Conservation (phyloP, 106 monocot genomes). For the Acorus gramineus region DNA sequence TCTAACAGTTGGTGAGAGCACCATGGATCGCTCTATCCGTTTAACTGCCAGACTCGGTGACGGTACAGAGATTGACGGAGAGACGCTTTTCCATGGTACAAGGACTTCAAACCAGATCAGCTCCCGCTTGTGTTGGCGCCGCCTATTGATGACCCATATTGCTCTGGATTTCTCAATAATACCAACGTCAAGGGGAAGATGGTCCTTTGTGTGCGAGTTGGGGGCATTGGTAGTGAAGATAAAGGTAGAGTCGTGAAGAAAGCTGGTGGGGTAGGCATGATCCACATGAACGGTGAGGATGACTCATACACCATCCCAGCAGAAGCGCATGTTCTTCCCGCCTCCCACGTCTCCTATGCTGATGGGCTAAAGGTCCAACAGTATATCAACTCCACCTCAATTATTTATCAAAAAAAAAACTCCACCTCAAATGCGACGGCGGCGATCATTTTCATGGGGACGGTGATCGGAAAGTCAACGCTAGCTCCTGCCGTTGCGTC, state of each 20-base stretch:
- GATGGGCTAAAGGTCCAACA: slow-evolving; percentile 4
- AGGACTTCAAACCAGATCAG: no score
- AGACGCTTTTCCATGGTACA: slow-evolving; percentile 8
- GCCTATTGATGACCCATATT: no score
- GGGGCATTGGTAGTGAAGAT: not conserved
- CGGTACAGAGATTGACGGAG: slow-evolving; percentile 2
- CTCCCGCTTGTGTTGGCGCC: no score
- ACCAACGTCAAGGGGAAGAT: slow-evolving; percentile 17
- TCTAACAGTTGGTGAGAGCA: slow-evolving; percentile 39
- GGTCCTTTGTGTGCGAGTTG: slow-evolving; percentile 5
- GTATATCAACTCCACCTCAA: slow-evolving; percentile 3
- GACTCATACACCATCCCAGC: slow-evolving; percentile 19
- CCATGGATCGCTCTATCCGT: slow-evolving; percentile 6
- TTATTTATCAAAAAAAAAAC: no score
- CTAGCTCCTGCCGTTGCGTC: not conserved
- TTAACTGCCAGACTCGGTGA: slow-evolving; percentile 4
- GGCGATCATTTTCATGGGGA: not conserved
- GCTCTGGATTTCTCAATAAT: not conserved
- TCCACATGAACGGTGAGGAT: slow-evolving; percentile 7
- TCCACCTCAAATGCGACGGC: not conserved
- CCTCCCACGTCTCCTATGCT: slow-evolving; percentile 5
- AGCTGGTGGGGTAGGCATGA: slow-evolving; percentile 21
- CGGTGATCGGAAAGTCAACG: no score
- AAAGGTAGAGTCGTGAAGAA: slow-evolving; percentile 10
- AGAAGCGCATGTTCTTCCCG: slow-evolving; percentile 12